Conservation (phyloP, 371 early-diverging fungal species). For the Mucor circinelloides region DNA sequence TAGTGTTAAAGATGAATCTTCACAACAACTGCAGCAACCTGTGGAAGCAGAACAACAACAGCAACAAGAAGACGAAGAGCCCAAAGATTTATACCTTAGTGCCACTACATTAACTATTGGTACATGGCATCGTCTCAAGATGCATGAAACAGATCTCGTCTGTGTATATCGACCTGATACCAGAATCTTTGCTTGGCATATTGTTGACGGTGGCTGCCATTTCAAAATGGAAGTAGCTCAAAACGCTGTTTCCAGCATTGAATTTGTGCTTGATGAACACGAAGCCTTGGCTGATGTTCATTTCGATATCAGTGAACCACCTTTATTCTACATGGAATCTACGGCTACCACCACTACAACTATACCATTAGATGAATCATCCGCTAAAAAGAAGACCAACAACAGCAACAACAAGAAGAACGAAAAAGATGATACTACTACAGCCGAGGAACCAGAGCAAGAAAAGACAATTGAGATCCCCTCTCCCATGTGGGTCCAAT, state of each 20-base stretch:
- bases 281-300: slow-evolving; percentile 56
- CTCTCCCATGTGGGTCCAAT: slow-evolving; percentile 60
- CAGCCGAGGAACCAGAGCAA: neutral
- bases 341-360: slow-evolving; percentile 7
- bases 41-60: neutral
- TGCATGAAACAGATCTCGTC: slow-evolving; percentile 62
- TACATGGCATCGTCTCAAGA: slow-evolving; percentile 75
- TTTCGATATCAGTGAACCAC: slow-evolving; percentile 63
- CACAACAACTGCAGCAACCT: neutral
- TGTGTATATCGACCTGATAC: slow-evolving; percentile 61
- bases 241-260: slow-evolving; percentile 57
- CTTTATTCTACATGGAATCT: slow-evolving; percentile 67
- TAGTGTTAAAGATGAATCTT: neutral
- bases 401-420: slow-evolving; percentile 9
- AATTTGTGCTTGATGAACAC: slow-evolving; percentile 48
- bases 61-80: slow-evolving; percentile 19
- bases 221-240: slow-evolving; percentile 77
- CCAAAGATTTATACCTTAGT: slow-evolving; percentile 42
- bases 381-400: slow-evolving; percentile 5
- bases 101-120: slow-evolving; percentile 74
- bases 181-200: slow-evolving; percentile 70
- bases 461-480: neutral
- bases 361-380: slow-evolving; percentile 1
- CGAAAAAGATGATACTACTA: neutral
- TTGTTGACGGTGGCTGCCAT: slow-evolving; percentile 64